These are phyloP conservation scores for Alternaria novae-zelandiae DNA, from an alignment of 2,329 filamentous ascomycete species.

Conservation along the genomic window DNA sequence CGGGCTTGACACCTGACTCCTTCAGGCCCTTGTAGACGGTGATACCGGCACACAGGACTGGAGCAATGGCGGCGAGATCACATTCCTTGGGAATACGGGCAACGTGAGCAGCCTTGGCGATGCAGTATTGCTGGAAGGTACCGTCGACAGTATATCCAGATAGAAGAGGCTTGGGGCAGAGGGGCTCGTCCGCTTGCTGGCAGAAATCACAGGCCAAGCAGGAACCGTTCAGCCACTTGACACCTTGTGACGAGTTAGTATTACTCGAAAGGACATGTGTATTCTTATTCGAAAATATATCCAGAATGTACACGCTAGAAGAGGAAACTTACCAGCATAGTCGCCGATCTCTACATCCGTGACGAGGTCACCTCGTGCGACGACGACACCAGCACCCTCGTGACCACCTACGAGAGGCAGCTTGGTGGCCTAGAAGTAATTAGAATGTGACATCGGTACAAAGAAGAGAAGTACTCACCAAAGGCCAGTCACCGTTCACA, in stretches of 20 bases:
- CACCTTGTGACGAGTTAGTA: conserved; percentile 49
- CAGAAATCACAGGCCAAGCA: conserved; percentile 87
- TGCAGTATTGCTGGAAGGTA: conserved; percentile 89
- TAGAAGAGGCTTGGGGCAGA: conserved; percentile 76
- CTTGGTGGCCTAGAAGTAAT: conserved; percentile 63
- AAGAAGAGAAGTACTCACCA: conserved; percentile 49
- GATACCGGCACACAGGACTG: conserved; percentile 83
- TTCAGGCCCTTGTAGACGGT: conserved; percentile 93
- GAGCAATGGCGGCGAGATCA: conserved; percentile 76
- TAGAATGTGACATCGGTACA: conserved; percentile 11
- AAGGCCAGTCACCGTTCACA: conserved; percentile 88
- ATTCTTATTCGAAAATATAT: not conserved
- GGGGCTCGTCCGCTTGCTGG: conserved; percentile 78
- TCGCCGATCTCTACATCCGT: conserved; percentile 79
- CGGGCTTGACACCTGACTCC: conserved; percentile 76
- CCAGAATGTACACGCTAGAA: not conserved
- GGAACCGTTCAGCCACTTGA: conserved; percentile 91
- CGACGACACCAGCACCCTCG: conserved; percentile 81
- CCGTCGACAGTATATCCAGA: conserved; percentile 95
- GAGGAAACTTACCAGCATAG: conserved; percentile 61
- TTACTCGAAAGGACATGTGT: not conserved
- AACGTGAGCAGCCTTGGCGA: conserved; percentile 85
- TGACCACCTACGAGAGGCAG: conserved; percentile 83
- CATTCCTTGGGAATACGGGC: conserved; percentile 80
- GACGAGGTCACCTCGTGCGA: conserved; percentile 78